These are phyloP conservation scores for Pythium sukuiense DNA, from an alignment of 352 stramenopile genomes.

Conservation along the genomic window DNA sequence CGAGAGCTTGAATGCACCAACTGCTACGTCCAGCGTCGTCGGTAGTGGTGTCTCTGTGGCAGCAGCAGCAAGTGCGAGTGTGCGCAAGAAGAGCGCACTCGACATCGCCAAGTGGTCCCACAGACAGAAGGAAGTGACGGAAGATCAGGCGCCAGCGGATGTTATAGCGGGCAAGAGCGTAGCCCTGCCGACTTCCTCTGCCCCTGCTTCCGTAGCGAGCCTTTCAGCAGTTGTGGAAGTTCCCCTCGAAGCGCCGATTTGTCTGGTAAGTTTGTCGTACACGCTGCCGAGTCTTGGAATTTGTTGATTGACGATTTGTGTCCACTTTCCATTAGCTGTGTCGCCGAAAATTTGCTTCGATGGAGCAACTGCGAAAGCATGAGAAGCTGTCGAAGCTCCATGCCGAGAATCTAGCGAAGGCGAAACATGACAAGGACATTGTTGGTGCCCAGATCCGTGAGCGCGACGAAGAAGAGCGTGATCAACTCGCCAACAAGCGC, in stretches of 20 bases:
- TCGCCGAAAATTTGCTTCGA: constrained; percentile 74
- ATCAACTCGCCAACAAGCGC: constrained; percentile 17
- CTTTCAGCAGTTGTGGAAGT: constrained; percentile 45
- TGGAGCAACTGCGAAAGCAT: constrained; percentile 76
- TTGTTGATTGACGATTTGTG: constrained; percentile 3
- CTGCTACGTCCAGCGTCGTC: background rate
- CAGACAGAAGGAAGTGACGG: constrained; percentile 30
- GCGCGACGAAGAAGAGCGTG: constrained; percentile 51
- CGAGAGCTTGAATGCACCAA: background rate
- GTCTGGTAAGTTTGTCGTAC: constrained; percentile 51
- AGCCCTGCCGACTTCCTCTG: background rate
- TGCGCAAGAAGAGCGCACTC: constrained; percentile 73
- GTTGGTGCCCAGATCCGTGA: constrained; percentile 60
- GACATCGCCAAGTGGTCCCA: constrained; percentile 88
- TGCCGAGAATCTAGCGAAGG: constrained; percentile 71
- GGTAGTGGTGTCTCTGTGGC: constrained; percentile 20
- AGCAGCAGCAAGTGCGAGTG: constrained; percentile 27
- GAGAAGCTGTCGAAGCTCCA: constrained; percentile 79
- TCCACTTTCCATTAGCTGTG: constrained; percentile 50
- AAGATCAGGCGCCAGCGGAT: constrained; percentile 8
- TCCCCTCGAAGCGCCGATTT: constrained; percentile 68
- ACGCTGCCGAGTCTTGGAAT: background rate
- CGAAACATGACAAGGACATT: constrained; percentile 68
- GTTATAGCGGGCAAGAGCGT: background rate
- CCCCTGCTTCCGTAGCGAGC: constrained; percentile 10